Percentiles rank a stretch among this genome's conserved stretches.
Conservation (phyloP, 129 eudicot genomes). For the Rutidosis leptorrhynchoides region DNA sequence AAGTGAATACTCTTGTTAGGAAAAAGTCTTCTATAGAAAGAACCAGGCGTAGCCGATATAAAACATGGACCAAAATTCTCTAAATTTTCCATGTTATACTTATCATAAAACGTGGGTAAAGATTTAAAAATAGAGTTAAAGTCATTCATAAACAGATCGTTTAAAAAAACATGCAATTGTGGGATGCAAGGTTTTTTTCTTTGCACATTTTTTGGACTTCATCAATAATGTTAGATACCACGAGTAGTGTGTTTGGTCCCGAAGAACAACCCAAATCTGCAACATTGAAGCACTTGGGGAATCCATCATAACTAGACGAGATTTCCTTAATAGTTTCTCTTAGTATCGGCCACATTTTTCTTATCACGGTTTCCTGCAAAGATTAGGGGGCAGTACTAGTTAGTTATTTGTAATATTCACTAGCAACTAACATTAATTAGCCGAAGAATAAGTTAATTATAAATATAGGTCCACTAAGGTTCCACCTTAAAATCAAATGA, state of each 20-base stretch:
- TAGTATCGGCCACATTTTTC: neutral
- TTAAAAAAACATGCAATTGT: conserved; percentile 4
- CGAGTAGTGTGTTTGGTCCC: conserved; percentile 3
- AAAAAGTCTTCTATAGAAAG: conserved; percentile 3
- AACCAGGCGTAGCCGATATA: neutral
- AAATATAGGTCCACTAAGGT: too few species aligned
- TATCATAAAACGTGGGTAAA: neutral
- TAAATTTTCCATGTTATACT: neutral
- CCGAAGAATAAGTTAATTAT: too few species aligned
- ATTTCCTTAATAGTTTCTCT: neutral
- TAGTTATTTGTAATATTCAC: neutral
- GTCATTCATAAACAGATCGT: neutral
- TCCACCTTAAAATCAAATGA: too few species aligned
- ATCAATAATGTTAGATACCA: neutral
- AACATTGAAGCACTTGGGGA: neutral
- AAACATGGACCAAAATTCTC: neutral
- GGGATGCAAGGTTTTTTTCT: neutral
- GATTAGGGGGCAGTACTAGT: neutral
- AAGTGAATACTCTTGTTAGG: conserved; percentile 4
- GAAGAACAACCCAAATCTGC: conserved; percentile 16
- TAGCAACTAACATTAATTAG: neutral
- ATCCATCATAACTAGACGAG: neutral
- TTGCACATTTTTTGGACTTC: conserved; percentile 2
- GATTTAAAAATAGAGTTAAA: neutral
- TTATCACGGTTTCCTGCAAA: conserved; percentile 2